Evolutionary conservation across 768 basidiomycete species (phyloP), one percentile per base, ranked within the genome.

Genomic region (Asterophora parasitica): DNA sequence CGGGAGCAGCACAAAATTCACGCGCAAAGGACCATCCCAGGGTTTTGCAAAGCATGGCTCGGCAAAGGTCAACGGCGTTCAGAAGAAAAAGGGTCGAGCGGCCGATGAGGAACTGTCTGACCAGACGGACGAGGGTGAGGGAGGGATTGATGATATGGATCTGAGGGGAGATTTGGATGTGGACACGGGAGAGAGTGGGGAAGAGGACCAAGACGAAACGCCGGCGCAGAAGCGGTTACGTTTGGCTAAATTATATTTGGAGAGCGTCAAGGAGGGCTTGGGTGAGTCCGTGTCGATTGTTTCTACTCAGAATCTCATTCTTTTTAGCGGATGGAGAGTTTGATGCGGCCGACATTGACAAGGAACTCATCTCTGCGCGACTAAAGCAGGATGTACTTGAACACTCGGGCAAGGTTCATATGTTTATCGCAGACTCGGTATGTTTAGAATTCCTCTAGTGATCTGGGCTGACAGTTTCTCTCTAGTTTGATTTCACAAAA

Each of bases 291-390:
- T 44, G 28, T 34, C 2, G 7, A 4, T 16, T 10, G 7, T 3
- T 16, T 10, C 5, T 23, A 9, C 33, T 11, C 12, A 9, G 30
- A 41, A 40, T 13, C 45, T 41, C 20, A 3, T 20, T 43, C 9
- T 15, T 42, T 20, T 42, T 51, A 81, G 91, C 83, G 49, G 93
- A 93, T 19, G 90, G 88, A 28, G 92, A 92, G 52, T 93, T 83
- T 53, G 95, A 99, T 62, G 96, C 96, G 4, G 93, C 90, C 1
- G 94, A 97, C 57, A 83, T 98, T 20, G 96, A 99, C 73, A 80
- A 81, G 58, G 95, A 97, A 55, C 74, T 97, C 52, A 89, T 99
- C 52, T 88, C 88, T 36, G 77, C 92, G 15, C 75, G 96, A 46
- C 73, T 99, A 53, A 91, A 92, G 63, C 83, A 92, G 63, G 95